phyloP scores from a whole-genome alignment of 2,329 filamentous ascomycete genomes.

The Ophiostoma ulmi region DNA sequence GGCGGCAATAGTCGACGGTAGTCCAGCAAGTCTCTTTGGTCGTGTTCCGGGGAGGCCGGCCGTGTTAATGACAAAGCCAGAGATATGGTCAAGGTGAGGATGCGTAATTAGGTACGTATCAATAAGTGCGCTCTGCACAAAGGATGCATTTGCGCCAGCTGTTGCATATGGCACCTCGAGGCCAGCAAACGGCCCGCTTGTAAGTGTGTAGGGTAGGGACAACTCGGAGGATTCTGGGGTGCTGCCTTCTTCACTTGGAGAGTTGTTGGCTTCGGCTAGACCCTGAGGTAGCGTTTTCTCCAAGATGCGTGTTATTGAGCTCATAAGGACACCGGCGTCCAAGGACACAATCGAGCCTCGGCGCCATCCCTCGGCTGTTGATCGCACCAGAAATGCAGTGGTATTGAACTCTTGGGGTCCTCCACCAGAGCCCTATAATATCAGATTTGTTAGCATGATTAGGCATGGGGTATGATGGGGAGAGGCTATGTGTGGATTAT shows the following conservation, averaged over 20 bases:
- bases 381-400: conserved; percentile 83
- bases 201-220: conserved; percentile 50
- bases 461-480: conserved; percentile 10
- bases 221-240: conserved; percentile 24
- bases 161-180: conserved; percentile 63
- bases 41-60: conserved; percentile 74
- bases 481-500: background rate
- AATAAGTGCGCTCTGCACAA: conserved; percentile 73
- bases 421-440: conserved; percentile 71
- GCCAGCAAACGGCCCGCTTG: conserved; percentile 72
- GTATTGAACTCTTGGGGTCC: conserved; percentile 86
- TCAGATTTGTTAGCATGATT: background rate
- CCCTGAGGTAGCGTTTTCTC: conserved; percentile 46
- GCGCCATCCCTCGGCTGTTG: conserved; percentile 70
- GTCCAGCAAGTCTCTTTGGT: conserved; percentile 78
- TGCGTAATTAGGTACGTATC: conserved; percentile 92
- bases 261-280: conserved; percentile 30
- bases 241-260: conserved; percentile 19
- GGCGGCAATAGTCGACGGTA: conserved; percentile 84
- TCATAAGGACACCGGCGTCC: conserved; percentile 85
- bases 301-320: conserved; percentile 76
- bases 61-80: conserved; percentile 88
- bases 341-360: conserved; percentile 83
- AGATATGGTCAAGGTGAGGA: conserved; percentile 92
- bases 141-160: conserved; percentile 70